Conservation (phyloP, 495 filamentous ascomycete species). For the Talaromyces proteolyticus region DNA sequence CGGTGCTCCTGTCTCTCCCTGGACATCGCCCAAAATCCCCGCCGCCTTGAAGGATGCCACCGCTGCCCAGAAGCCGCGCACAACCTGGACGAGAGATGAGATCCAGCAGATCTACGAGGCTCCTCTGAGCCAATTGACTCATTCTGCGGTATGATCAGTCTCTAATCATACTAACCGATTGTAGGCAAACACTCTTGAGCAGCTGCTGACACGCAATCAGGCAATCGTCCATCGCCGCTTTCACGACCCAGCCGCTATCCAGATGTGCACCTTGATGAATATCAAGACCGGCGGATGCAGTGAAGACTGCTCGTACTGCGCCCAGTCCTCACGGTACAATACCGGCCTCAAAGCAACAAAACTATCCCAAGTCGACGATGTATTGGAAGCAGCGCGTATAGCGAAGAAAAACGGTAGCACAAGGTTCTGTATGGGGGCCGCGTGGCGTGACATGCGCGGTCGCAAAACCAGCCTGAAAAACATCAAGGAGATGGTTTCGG, state of each 20-base stretch:
- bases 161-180: too few relatives aligned
- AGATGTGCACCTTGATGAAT: constrained; percentile 89
- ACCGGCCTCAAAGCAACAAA: constrained; percentile 76
- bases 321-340: constrained; percentile 73
- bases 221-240: constrained; percentile 71
- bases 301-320: constrained; percentile 87
- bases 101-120: constrained; percentile 70
- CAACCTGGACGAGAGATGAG: constrained; percentile 74
- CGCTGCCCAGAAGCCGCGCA: constrained; percentile 50
- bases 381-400: constrained; percentile 66
- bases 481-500: constrained; percentile 74
- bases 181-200: not conserved
- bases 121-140: constrained; percentile 70
- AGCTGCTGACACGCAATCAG: constrained; percentile 26
- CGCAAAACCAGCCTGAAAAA: constrained; percentile 73
- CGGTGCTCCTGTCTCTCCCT: constrained; percentile 9
- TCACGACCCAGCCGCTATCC: constrained; percentile 71
- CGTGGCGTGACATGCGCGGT: constrained; percentile 87
- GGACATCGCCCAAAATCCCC: constrained; percentile 22
- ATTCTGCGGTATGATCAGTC: constrained; percentile 54
- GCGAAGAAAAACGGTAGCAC: constrained; percentile 76
- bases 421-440: constrained; percentile 88
- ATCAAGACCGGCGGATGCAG: constrained; percentile 90
- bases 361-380: constrained; percentile 68
- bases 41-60: constrained; percentile 46